Conservation (phyloP, 2,329 filamentous ascomycete species). For the Decorospora gaudefroyi region DNA sequence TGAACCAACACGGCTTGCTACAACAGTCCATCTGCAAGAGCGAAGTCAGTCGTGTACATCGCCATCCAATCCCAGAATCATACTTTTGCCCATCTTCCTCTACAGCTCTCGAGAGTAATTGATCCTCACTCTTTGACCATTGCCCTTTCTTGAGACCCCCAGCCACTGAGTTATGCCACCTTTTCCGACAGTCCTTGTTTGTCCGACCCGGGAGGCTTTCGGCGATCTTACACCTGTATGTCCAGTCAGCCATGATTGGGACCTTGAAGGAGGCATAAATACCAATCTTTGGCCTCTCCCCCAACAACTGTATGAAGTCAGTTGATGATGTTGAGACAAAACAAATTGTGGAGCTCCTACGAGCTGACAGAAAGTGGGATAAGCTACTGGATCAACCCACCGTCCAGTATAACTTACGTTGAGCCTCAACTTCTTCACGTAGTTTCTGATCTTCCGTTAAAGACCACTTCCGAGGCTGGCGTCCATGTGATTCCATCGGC, state of each 20-base stretch:
- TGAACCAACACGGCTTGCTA: slow-evolving; percentile 47
- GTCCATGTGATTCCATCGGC: slow-evolving; percentile 22
- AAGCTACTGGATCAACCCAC: too few relatives aligned
- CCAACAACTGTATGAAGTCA: slow-evolving; percentile 18
- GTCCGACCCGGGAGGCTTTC: slow-evolving; percentile 47
- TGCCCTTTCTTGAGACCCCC: slow-evolving; percentile 50
- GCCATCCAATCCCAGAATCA: background rate
- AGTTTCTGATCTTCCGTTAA: slow-evolving; percentile 33
- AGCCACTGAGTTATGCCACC: slow-evolving; percentile 50
- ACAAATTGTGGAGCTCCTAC: too few relatives aligned
- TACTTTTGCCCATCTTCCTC: slow-evolving; percentile 47
- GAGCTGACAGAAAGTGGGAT: too few relatives aligned
- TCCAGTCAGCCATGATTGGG: slow-evolving; percentile 4
- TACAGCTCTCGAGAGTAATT: slow-evolving; percentile 41
- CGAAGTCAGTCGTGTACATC: background rate
- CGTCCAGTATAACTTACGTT: slow-evolving; percentile 28
- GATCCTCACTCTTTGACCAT: slow-evolving; percentile 48
- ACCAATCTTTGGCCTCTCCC: slow-evolving; percentile 39
- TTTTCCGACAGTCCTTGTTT: slow-evolving; percentile 54
- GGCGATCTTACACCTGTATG: slow-evolving; percentile 45
- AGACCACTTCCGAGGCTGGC: slow-evolving; percentile 39
- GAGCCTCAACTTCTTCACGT: slow-evolving; percentile 35
- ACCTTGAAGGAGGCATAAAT: background rate
- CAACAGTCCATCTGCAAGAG: slow-evolving; percentile 49
- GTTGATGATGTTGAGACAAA: background rate